Evolutionary conservation across 2,329 filamentous ascomycete species (phyloP), one percentile per base, ranked within the genome.

Genomic region (Verticillium tricorpus): DNA sequence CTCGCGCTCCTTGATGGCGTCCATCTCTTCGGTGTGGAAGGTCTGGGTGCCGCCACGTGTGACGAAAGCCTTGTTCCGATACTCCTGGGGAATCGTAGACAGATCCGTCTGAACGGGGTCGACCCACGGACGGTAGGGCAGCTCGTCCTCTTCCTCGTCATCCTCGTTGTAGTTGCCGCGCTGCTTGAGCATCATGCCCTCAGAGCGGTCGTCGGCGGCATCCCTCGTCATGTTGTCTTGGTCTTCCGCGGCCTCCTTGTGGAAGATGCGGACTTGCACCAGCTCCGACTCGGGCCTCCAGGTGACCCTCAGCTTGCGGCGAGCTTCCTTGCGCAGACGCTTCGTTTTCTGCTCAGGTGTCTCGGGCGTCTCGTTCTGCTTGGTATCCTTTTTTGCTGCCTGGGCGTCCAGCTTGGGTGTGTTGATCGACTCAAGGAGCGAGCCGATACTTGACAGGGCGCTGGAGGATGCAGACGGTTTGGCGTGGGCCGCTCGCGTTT

Each of bases 161-260:
- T 88, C 83, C 0, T 88, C 84, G 2, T 85, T 83, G 55, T 80
- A 77, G 32, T 80, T 79, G 8, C 80, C 76, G n/a, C 82, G 78
- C 65, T 82, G 80, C 68, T 87, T 88, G 59, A 88, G 76, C 67
- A 89, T 86, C 79, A 89, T 87, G 57, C 90, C 89, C 69, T 91
- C 91, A 5, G 86, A 87, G 58, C 87, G 86, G 68, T 91, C 88
- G 70, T 93, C 90, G 34, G 84, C 84, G 4, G 89, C 89, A 72
- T 93, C 89, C 57, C 86, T 85, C 50, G 89, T 83, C 81, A 91
- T 87, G 69, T 86, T 89, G 61, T 82, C 80, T 62, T 87, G 81
- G 67, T 92, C 89, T 70, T 93, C 90, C 1, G 84, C 82, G 1
- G 85, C 86, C 64, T 92, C 88, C 68, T 91, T 90, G 60, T 87